phyloP scores from a whole-genome alignment of 2,329 filamentous ascomycete species.

The Ceratocystiopsis sp. region DNA sequence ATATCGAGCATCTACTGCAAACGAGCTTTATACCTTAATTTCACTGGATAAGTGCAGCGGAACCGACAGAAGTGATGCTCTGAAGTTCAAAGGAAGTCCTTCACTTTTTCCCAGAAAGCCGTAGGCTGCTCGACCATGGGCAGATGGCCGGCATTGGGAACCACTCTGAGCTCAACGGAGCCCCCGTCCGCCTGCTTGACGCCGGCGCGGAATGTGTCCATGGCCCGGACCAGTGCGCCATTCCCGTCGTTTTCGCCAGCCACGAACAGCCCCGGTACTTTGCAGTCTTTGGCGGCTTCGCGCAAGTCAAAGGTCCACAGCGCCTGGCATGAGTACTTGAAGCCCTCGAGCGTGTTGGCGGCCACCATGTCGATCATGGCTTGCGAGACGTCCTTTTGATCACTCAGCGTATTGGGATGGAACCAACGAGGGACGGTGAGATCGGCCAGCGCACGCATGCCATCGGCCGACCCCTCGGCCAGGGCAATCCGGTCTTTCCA shows the following conservation, averaged over 20 bases:
- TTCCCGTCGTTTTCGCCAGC: conserved; percentile 57
- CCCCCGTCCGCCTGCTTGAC: conserved; percentile 34
- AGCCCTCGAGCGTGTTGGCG: conserved; percentile 52
- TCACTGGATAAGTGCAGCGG: too few species aligned
- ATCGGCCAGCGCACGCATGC: conserved; percentile 47
- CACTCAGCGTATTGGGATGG: conserved; percentile 33
- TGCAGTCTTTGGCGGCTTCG: conserved; percentile 32
- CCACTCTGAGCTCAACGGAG: conserved; percentile 35
- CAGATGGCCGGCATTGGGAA: conserved; percentile 59
- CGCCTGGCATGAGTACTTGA: conserved; percentile 49
- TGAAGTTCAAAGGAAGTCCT: conserved; percentile 7
- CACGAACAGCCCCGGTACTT: conserved; percentile 47
- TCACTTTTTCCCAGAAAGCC: conserved; percentile 24
- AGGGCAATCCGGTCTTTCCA: conserved; percentile 64
- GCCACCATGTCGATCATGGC: conserved; percentile 53
- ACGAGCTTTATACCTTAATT: too few species aligned
- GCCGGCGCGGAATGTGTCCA: conserved; percentile 52
- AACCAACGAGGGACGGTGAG: conserved; percentile 68
- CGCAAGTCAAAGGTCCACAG: conserved; percentile 56
- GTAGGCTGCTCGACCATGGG: conserved; percentile 61
- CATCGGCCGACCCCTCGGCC: conserved; percentile 35
- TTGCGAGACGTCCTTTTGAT: conserved; percentile 28
- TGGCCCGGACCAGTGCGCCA: conserved; percentile 56
- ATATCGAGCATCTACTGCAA: too few species aligned
- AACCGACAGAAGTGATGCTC: too few species aligned